A percentile compares a stretch with the other conserved stretches of the same genome.
Evolutionary conservation across 2,329 filamentous ascomycete species (phyloP).

Genomic region (Cladosporium cucumerinum): DNA sequence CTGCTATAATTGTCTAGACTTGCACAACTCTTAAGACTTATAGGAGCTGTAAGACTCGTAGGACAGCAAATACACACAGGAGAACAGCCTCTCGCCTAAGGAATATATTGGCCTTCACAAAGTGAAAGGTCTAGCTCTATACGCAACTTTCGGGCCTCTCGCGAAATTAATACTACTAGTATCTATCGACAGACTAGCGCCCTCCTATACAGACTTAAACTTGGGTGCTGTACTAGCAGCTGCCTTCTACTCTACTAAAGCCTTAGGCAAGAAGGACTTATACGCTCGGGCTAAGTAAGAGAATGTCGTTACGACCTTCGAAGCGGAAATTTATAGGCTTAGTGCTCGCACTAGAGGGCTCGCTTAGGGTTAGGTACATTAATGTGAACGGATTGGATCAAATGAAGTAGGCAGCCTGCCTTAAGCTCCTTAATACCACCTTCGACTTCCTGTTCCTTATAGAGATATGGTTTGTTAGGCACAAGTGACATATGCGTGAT

Average conservation of each 20-base stretch:
- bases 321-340: background rate
- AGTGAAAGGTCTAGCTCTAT: background rate
- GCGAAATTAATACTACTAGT: no score
- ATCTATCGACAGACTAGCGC: background rate
- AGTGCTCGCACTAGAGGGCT: background rate
- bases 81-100: background rate
- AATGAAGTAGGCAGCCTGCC: background rate
- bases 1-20: no score
- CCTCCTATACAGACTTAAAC: background rate
- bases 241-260: background rate
- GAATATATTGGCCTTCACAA: background rate
- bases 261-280: background rate
- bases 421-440: background rate
- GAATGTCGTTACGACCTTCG: background rate
- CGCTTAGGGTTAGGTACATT: background rate
- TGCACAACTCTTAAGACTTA: background rate
- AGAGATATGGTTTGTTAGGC: background rate
- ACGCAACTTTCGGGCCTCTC: background rate
- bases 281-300: background rate
- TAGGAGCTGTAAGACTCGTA: no score
- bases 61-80: no score
- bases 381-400: background rate
- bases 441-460: conserved; percentile 6
- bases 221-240: background rate
- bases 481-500: background rate